A percentile compares a stretch with the other conserved stretches of the same genome.
These are phyloP conservation scores for Kappamyces sp. DNA, from an alignment of 192 early-diverging fungal species.

Conservation along the genomic window DNA sequence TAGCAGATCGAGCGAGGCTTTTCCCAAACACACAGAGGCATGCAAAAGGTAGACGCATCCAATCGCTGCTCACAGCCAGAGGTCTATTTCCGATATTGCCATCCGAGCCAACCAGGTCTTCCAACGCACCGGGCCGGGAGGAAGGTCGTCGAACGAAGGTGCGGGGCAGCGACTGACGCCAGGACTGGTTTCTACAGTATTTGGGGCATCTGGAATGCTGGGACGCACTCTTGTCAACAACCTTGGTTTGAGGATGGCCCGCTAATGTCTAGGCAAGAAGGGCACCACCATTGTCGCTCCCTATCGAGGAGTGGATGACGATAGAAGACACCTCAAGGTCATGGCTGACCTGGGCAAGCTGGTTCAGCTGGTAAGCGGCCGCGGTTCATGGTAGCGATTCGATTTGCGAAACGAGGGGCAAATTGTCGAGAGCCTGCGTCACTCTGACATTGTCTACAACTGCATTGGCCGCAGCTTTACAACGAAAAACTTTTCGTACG, in stretches of 20 bases:
- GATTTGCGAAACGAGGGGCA: slow-evolving; percentile 80
- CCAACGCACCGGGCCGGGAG: slow-evolving; percentile 33
- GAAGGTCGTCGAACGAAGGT: slow-evolving; percentile 33
- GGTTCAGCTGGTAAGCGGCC: slow-evolving; percentile 59
- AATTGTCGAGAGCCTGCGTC: slow-evolving; percentile 76
- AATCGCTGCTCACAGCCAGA: too few relatives aligned
- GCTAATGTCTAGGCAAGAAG: slow-evolving; percentile 52
- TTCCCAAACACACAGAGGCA: too few relatives aligned
- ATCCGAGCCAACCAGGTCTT: slow-evolving; percentile 19
- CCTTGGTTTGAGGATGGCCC: slow-evolving; percentile 51
- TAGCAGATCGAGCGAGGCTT: too few relatives aligned
- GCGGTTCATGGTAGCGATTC: slow-evolving; percentile 57
- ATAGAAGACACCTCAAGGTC: slow-evolving; percentile 78
- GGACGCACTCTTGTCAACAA: slow-evolving; percentile 91
- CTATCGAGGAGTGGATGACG: slow-evolving; percentile 80
- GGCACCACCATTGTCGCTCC: slow-evolving; percentile 89
- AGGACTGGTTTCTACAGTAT: slow-evolving; percentile 89
- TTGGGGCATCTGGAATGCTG: slow-evolving; percentile 93
- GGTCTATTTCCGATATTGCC: background rate
- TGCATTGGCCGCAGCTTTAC: slow-evolving; percentile 85
- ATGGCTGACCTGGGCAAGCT: slow-evolving; percentile 95
- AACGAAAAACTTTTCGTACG: slow-evolving; percentile 89
- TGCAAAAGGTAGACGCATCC: too few relatives aligned
- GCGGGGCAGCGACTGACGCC: background rate
- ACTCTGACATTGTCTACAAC: slow-evolving; percentile 95